phyloP scores from a whole-genome alignment of 805 yeast species.

The Candida ulmi region DNA sequence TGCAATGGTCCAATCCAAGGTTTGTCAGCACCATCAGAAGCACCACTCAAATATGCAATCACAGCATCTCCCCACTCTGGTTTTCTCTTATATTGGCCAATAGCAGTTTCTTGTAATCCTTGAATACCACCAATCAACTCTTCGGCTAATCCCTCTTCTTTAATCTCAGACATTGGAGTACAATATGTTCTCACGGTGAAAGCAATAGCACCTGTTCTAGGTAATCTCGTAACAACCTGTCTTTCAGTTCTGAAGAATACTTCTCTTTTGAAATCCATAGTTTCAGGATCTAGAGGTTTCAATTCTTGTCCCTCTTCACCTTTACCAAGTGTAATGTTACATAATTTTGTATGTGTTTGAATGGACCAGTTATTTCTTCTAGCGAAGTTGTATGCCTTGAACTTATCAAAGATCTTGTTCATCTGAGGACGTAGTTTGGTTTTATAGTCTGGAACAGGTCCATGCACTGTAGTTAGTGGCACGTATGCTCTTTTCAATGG shows the following conservation, averaged over 20 bases:
- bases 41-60: conserved; percentile 32
- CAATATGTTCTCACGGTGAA: conserved; percentile 55
- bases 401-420: conserved; percentile 58
- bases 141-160: conserved; percentile 41
- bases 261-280: conserved; percentile 32
- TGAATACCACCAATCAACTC: conserved; percentile 57
- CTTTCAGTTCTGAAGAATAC: conserved; percentile 57
- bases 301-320: conserved; percentile 25
- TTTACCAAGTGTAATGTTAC: conserved; percentile 40
- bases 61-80: conserved; percentile 70
- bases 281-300: conserved; percentile 28
- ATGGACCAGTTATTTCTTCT: conserved; percentile 67
- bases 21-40: conserved; percentile 28
- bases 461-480: conserved; percentile 57
- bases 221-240: conserved; percentile 49
- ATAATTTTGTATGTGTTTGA: conserved; percentile 52
- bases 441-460: conserved; percentile 66
- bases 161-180: conserved; percentile 43
- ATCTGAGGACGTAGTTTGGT: conserved; percentile 52
- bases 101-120: conserved; percentile 47
- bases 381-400: conserved; percentile 49
- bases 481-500: conserved; percentile 48
- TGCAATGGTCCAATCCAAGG: conserved; percentile 13
- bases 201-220: conserved; percentile 37
- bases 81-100: conserved; percentile 57